A percentile compares a stretch with the other conserved stretches of the same genome.
Evolutionary conservation across 2,329 filamentous ascomycete species (phyloP).

Genomic region (Cercospora beticola): DNA sequence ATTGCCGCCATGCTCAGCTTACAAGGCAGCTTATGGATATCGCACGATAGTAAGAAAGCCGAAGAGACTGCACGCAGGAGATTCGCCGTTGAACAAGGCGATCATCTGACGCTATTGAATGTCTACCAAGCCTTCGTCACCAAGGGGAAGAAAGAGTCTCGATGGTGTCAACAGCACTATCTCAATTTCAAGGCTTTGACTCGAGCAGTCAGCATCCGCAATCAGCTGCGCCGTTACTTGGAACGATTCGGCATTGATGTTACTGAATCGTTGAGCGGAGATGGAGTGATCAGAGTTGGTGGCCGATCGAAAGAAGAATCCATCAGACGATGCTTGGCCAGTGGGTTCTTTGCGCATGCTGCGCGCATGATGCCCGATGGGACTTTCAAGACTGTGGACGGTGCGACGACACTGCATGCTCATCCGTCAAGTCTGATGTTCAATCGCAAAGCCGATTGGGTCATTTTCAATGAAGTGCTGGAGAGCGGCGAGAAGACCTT

Average conservation of each 20-base stretch:
- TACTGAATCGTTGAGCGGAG: constrained; percentile 58
- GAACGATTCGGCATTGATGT: constrained; percentile 76
- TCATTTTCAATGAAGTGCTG: constrained; percentile 90
- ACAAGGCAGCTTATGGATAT: constrained; percentile 79
- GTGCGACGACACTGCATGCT: constrained; percentile 73
- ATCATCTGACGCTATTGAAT: constrained; percentile 89
- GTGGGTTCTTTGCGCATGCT: constrained; percentile 89
- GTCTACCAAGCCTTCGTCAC: constrained; percentile 88
- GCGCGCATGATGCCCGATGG: constrained; percentile 93
- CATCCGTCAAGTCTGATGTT: constrained; percentile 95
- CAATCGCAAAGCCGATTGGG: constrained; percentile 94
- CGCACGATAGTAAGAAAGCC: constrained; percentile 71
- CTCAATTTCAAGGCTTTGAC: constrained; percentile 84
- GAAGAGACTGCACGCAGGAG: constrained; percentile 73
- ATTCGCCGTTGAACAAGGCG: constrained; percentile 90
- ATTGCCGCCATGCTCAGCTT: constrained; percentile 94
- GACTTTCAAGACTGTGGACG: constrained; percentile 81
- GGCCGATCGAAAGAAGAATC: constrained; percentile 61
- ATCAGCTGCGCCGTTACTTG: constrained; percentile 81
- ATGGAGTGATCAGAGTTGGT: constrained; percentile 40
- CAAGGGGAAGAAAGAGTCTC: constrained; percentile 75
- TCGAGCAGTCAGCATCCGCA: constrained; percentile 79
- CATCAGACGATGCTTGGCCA: constrained; percentile 80
- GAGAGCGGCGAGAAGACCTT: constrained; percentile 86
- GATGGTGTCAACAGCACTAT: constrained; percentile 83